These are phyloP conservation scores for Ostreobium quekettii DNA, from an alignment of 139 green algal genomes.

Conservation along the genomic window DNA sequence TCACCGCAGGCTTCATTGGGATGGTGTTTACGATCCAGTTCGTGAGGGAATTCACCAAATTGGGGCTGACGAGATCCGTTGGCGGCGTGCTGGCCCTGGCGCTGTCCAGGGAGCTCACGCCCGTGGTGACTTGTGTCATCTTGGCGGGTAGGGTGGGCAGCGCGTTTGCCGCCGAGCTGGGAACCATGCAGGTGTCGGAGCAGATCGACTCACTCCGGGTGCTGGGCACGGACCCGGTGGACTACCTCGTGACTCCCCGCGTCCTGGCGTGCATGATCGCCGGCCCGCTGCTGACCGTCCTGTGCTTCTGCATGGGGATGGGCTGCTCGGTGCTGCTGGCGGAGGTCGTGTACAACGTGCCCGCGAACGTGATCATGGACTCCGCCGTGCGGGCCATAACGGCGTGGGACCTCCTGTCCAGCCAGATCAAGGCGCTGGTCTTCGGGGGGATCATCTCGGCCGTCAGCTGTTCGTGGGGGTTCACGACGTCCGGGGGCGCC, in stretches of 20 bases:
- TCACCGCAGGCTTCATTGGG: slow-evolving; percentile 93
- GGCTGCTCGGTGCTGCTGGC: slow-evolving; percentile 80
- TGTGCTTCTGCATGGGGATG: slow-evolving; percentile 95
- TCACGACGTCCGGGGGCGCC: slow-evolving; percentile 93
- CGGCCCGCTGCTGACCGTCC: slow-evolving; percentile 83
- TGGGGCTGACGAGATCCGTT: slow-evolving; percentile 85
- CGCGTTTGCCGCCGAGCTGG: slow-evolving; percentile 95
- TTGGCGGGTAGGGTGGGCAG: slow-evolving; percentile 88
- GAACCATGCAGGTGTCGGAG: slow-evolving; percentile 98
- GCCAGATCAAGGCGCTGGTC: slow-evolving; percentile 85
- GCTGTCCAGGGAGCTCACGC: slow-evolving; percentile 88
- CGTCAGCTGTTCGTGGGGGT: slow-evolving; percentile 92
- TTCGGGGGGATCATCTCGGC: slow-evolving; percentile 83
- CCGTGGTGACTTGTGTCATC: slow-evolving; percentile 97
- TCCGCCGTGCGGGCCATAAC: slow-evolving; percentile 66
- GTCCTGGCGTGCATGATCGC: slow-evolving; percentile 90
- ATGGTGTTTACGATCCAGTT: slow-evolving; percentile 99
- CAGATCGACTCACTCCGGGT: slow-evolving; percentile 95
- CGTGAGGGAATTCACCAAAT: slow-evolving; percentile 21
- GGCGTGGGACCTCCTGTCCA: slow-evolving; percentile 81
- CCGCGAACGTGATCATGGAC: slow-evolving; percentile 93
- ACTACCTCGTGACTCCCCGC: slow-evolving; percentile 94
- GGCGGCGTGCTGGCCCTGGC: slow-evolving; percentile 93
- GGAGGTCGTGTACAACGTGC: slow-evolving; percentile 86
- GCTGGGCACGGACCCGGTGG: slow-evolving; percentile 88